Evolutionary conservation across 2,329 filamentous ascomycete species (phyloP), one percentile per base, ranked within the genome.

Genomic region (Bretziella fagacearum): DNA sequence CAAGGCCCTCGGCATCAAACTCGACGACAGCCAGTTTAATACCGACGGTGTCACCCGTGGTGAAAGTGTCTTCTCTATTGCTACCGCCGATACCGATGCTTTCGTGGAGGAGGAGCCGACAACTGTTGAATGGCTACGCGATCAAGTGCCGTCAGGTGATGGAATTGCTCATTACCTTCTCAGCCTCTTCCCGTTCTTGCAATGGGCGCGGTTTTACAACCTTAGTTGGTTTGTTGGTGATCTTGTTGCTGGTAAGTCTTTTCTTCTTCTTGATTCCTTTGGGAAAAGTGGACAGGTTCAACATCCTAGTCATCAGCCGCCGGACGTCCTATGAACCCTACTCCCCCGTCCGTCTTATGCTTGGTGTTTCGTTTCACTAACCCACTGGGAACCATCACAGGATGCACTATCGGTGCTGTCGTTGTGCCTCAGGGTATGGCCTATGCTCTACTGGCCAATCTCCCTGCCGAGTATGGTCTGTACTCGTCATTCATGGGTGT

Each of bases 401-500:
- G 44, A 27, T 46, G 44, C 33, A 46, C 44, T 22, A 46, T 46
- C 20, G 69, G 69, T 47, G 68, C 67, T 44, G 68, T 73, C 4
- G 69, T 71, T 41, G 67, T 73, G 11, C 69, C 69, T 2, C 69
- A 72, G 56, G 64, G 65, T 36, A 72, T 72, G 69, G 69, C 69
- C 3, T 72, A 72, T 47, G 69, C 69, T 15, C 56, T 65, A 30
- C 58, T 72, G 15, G 69, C 69, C 2, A 58, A 64, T 50, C 62
- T 72, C 42, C 60, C 62, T 4, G 62, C 67, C 20, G 64, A 72
- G 52, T 72, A 66, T 55, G 69, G 69, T 10, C 56, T 72, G 15
- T 66, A 65, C 51, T 91, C 89, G 0, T 95, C 89, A 0, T 96
- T 98, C 59, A 91, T 95, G 73, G 89, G 89, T 44, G 87, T 93